Base-by-base conservation (phyloP, 2,329 filamentous ascomycete species). In the Cladosporium velox region DNA sequence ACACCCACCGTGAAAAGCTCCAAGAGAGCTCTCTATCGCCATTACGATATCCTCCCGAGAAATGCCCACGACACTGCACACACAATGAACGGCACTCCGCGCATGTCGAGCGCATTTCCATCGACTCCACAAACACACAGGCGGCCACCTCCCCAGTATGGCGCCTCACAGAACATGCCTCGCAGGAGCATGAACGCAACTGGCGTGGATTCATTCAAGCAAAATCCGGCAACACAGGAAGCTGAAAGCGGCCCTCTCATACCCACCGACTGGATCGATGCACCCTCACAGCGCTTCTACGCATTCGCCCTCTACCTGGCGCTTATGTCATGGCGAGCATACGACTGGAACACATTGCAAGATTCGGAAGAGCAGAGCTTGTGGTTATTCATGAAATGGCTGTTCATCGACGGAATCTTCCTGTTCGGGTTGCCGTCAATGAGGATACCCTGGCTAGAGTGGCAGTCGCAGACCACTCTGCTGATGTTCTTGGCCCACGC, bases 381-480 rank as follows among this genome's bases (percentile, higher is more conserved):
- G 68, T 91, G 88, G 86, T 85, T 94, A 59, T 97, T 97, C 76
- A 81, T 96, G 74, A 99, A 98, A 85, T 99, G 95, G 95, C 86
- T 91, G 69, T 84, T 88, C 66, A 87, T 99, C 69, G 95, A 99
- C 80, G 90, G 91, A 67, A 79, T 90, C 28, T 97, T 93, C 77
- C 83, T 98, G 69, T 97, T 96, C 77, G 91, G 91, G 8, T 81
- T 99, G 64, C 94, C 96, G 21, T 87, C 91, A 71, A 79, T 99
- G 72, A 88, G 91, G 77, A 97, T 99, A 85, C 95, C 95, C 66
- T 99, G 95, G 96, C 84, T 99, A 66, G 93, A 98, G 82, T 92
- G 94, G 82, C 92, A 91, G 52, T 91, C 91, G 74, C 85, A 87
- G 41, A 88, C 88, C 0, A 90, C 91, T 64, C 85, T 90, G 51